Evolutionary conservation across 192 early-diverging fungal species (phyloP), one percentile per base, ranked within the genome.

Genomic region (Glomus cerebriforme): DNA sequence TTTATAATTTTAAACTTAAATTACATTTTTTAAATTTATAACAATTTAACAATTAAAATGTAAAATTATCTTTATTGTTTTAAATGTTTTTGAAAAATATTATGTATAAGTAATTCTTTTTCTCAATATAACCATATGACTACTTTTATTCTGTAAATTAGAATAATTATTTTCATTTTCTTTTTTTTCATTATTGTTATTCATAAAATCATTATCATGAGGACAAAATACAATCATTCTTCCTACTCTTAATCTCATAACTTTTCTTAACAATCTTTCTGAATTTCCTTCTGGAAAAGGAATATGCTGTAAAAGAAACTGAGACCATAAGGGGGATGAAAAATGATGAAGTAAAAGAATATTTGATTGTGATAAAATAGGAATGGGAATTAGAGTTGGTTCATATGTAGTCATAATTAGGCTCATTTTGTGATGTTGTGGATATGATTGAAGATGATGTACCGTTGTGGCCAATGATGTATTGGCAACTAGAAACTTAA

Each of bases 251-350:
- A 71, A 26, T 35, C 24, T 71, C 34, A 43, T 19, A 24, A 35
- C 43, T 26, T 71, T 71, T 24, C 39, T 71, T 26, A 45, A 45
- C 13, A 71, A 71, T 45, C 26, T 27, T 7, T 45, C 24, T 13
- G 37, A 24, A 35, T 71, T 43, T n/a, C 37, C 39, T 34, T 26
- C 39, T 24, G 24, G 19, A 26, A 71, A 45, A 43, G 31, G 24
- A 35, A 71, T 19, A 71, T 71, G 69, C 5, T 35, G 17, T 45
- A 27, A 22, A 43, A 72, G 24, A 45, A 72, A 72, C 15, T 72
- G n/a, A 7, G 69, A 34, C 69, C 69, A 72, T 26, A 27, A 43
- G n/a, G 69, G 69, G 19, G 69, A 72, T 27, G 69, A 72, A 35
- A 72, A 72, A 6, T 72, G 43, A 24, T 72, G 69, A 7, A 72